phyloP scores from a whole-genome alignment of 148 eudicot genomes.

The Vaccinium vitisidaea region DNA sequence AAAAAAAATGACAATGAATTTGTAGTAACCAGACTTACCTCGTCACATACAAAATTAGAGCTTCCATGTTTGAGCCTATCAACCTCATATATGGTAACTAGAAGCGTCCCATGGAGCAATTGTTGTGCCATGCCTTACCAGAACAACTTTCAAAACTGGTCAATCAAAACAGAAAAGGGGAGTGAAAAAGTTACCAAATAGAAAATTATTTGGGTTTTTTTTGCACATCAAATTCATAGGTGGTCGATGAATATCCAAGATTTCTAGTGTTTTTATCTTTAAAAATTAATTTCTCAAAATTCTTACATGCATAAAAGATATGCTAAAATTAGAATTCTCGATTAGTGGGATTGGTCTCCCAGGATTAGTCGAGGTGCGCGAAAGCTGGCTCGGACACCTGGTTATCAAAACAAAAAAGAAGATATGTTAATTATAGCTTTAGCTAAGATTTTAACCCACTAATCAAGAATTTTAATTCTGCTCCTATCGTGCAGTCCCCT shows the following conservation, averaged over 20 bases:
- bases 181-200: not conserved
- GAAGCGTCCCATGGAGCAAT: slow-evolving; percentile 8
- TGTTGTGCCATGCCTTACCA: not conserved
- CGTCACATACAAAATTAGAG: not conserved
- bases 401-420: not conserved
- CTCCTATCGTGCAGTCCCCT: not conserved
- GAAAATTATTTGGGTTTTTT: not conserved
- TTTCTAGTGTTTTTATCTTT: not conserved
- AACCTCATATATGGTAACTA: not conserved
- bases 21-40: not conserved
- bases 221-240: not conserved
- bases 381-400: no score
- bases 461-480: not conserved
- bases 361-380: no score
- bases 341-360: no score
- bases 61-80: not conserved
- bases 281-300: not conserved
- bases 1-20: not conserved
- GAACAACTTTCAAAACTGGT: not conserved
- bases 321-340: not conserved
- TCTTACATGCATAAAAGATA: not conserved
- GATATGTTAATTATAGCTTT: not conserved
- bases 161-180: not conserved
- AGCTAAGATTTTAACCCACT: not conserved
- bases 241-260: not conserved